Evolutionary conservation across 2,329 filamentous ascomycete species (phyloP).

Genomic region (Fusarium sp.): DNA sequence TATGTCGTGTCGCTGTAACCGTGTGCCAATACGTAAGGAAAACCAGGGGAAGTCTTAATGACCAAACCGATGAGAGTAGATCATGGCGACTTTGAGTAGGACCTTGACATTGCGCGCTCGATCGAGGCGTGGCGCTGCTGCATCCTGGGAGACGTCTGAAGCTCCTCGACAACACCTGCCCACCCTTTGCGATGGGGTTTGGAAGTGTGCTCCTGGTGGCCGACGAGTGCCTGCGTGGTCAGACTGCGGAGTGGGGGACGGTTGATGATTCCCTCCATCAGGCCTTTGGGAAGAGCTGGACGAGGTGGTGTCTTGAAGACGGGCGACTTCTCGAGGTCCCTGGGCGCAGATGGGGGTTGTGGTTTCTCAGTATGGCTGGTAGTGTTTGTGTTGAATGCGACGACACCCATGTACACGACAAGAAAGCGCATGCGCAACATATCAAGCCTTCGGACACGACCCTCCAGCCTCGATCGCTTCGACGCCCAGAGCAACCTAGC

Average conservation of each 20-base stretch:
- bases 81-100: constrained; percentile 48
- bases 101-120: constrained; percentile 65
- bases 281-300: constrained; percentile 53
- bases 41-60: constrained; percentile 14
- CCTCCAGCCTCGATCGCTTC: constrained; percentile 66
- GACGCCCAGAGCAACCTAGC: constrained; percentile 70
- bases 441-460: constrained; percentile 69
- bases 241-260: constrained; percentile 64
- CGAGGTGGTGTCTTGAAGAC: constrained; percentile 47
- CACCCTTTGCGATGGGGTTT: constrained; percentile 66
- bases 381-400: constrained; percentile 51
- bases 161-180: constrained; percentile 72
- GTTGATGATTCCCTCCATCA: constrained; percentile 58
- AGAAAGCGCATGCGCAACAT: constrained; percentile 74
- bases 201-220: constrained; percentile 62
- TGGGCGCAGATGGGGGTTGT: constrained; percentile 45
- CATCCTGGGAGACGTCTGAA: constrained; percentile 71
- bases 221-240: constrained; percentile 63
- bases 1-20: constrained; percentile 31
- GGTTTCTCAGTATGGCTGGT: constrained; percentile 50
- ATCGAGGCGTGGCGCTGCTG: constrained; percentile 73
- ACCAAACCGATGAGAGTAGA: constrained; percentile 10
- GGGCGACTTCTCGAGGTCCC: constrained; percentile 52
- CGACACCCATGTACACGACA: constrained; percentile 72
- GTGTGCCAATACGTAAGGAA: constrained; percentile 36